Conservation (phyloP, 2,329 filamentous ascomycete genomes). For the Calcarisporium arbuscula region DNA sequence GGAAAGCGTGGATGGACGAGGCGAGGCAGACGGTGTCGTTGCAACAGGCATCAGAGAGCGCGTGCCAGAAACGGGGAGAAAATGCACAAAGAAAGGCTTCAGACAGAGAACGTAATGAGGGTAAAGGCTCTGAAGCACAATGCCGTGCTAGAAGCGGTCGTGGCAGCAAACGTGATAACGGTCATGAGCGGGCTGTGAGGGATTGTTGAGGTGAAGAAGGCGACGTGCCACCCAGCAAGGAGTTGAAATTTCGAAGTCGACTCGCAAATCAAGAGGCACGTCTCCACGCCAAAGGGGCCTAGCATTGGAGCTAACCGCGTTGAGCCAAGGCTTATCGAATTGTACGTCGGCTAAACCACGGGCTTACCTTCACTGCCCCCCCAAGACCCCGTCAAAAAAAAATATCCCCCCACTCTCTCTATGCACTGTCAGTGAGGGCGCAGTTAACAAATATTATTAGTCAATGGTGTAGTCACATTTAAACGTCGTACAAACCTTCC, state of each 20-base stretch:
- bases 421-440: too few species aligned
- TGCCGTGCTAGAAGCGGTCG: slow-evolving; percentile 25
- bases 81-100: slow-evolving; percentile 33
- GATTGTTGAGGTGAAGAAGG: slow-evolving; percentile 26
- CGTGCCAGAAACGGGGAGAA: slow-evolving; percentile 38
- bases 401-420: not conserved
- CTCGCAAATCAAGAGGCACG: slow-evolving; percentile 32
- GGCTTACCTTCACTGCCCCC: slow-evolving; percentile 8
- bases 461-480: too few species aligned
- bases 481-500: too few species aligned
- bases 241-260: slow-evolving; percentile 41
- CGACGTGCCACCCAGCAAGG: slow-evolving; percentile 27
- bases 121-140: slow-evolving; percentile 25
- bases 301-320: slow-evolving; percentile 27
- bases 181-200: slow-evolving; percentile 28
- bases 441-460: too few species aligned
- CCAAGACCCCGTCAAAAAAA: not conserved
- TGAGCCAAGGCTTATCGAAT: slow-evolving; percentile 25
- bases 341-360: slow-evolving; percentile 27
- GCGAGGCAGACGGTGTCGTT: slow-evolving; percentile 61
- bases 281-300: slow-evolving; percentile 28
- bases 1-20: slow-evolving; percentile 73
- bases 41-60: slow-evolving; percentile 78
- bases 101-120: slow-evolving; percentile 21
- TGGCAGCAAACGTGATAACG: too few species aligned